A percentile compares a stretch with the other conserved stretches of the same genome.
These are phyloP conservation scores for Pseudoturritis turrita DNA, from an alignment of 345 rosid genomes.

Conservation along the genomic window DNA sequence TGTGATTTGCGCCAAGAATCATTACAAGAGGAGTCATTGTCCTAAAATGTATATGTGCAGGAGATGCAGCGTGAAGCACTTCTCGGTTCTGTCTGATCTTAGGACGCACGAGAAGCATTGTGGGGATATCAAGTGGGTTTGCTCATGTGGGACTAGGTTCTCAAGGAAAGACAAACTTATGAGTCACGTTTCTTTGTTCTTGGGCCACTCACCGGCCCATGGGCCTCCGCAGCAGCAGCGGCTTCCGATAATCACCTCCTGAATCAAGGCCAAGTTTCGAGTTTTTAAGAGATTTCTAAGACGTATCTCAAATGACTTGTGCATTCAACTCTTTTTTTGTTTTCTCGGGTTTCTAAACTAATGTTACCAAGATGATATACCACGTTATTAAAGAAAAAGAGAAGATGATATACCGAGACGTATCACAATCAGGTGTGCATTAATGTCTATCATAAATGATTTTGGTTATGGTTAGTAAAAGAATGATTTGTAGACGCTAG, in stretches of 20 bases:
- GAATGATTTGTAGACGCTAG: too few species aligned
- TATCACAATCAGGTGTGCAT: neutral
- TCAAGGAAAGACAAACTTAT: conserved; percentile 84
- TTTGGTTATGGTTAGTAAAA: neutral
- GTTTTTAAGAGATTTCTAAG: neutral
- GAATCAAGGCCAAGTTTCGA: neutral
- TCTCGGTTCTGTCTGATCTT: conserved; percentile 83
- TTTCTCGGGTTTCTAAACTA: neutral
- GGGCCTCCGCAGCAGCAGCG: neutral
- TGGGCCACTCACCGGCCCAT: conserved; percentile 55
- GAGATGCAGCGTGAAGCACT: conserved; percentile 70
- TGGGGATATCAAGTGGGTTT: conserved; percentile 68
- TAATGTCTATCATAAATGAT: neutral
- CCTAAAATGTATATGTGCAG: conserved; percentile 88
- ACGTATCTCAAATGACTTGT: neutral
- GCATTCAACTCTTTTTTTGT: neutral
- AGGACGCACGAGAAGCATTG: conserved; percentile 96
- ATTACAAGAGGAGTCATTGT: conserved; percentile 93
- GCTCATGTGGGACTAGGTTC: conserved; percentile 86
- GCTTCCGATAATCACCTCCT: neutral
- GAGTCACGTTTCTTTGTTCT: conserved; percentile 74
- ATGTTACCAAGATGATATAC: neutral
- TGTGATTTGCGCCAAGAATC: conserved; percentile 82
- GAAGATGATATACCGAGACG: neutral
- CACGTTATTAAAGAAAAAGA: neutral